Base-by-base conservation (phyloP, 139 green algal genomes). In the Yamagishiella unicocca region DNA sequence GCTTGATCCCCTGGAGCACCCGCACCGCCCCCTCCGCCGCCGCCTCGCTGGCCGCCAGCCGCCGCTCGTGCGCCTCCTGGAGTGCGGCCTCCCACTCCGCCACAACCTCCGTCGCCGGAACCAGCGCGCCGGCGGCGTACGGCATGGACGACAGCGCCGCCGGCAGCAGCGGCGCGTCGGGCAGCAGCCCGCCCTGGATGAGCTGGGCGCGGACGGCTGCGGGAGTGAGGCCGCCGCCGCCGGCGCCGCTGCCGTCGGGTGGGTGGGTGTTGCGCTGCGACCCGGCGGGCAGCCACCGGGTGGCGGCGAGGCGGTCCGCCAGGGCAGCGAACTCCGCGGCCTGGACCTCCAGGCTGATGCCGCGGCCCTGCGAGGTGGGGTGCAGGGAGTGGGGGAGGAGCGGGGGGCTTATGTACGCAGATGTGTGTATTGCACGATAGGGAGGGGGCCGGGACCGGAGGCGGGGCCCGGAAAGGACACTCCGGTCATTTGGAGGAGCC, bases 71-170 rank as follows among this genome's bases (percentile, higher is more conserved):
- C 0, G 46, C 35, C 27, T 81, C 82, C 12, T 80, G 67, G 12
- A 45, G 2, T 24, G 82, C 66, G 25, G 14, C 27, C 82, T 87
- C 67, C 67, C 82, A 80, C 43, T 79, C 82, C 35, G 58, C 66
- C 67, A 87, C 67, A 25, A 87, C 82, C 66, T 79, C 82, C 24
- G 81, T 87, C 14, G 64, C 64, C 10, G 33, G 24, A 6, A 4
- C 29, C n/a, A 50, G 4, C 27, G 50, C 19, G 64, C 2, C 42
- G 53, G 27, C 73, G 29, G 10, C 29, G 2, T 43, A 4, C 5
- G 46, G 29, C 35, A 80, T 46, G 25, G 19, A 12, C 43, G 31
- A 25, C 45, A 85, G 37, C 3, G 62, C 62, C n/a, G 45, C 46
- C 25, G 46, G 35, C 67, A 80, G 25, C 68, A 87, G 67, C 12